Conservation (phyloP, 2,329 filamentous ascomycete species). For the Diaporthe humulicola region DNA sequence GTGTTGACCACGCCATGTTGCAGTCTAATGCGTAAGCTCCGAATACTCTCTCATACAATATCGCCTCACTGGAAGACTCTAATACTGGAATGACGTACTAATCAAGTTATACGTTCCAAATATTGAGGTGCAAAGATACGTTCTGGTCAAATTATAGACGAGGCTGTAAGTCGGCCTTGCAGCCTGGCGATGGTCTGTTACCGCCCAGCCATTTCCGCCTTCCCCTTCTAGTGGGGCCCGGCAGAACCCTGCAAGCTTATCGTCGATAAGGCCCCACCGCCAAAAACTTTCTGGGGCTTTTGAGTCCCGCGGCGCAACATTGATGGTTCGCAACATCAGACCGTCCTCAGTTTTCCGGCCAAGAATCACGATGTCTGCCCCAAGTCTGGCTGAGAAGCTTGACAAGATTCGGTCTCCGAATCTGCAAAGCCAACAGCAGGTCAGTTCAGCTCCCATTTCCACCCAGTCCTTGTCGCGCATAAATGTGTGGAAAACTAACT, state of each 20-base stretch:
- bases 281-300: slow-evolving; percentile 38
- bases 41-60: background rate
- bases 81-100: background rate
- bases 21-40: background rate
- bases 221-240: background rate
- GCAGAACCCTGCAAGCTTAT: slow-evolving; percentile 32
- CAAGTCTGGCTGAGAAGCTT: slow-evolving; percentile 85
- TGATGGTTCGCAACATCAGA: slow-evolving; percentile 2
- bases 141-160: background rate
- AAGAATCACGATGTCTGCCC: slow-evolving; percentile 59
- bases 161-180: too few relatives aligned
- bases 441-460: slow-evolving; percentile 56
- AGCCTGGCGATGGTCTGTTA: background rate
- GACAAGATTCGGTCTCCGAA: slow-evolving; percentile 98
- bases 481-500: slow-evolving; percentile 43
- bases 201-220: background rate
- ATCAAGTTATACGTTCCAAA: background rate
- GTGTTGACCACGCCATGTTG: too few relatives aligned
- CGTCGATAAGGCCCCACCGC: slow-evolving; percentile 38
- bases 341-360: background rate
- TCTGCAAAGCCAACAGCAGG: slow-evolving; percentile 94
- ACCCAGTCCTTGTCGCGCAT: slow-evolving; percentile 34
- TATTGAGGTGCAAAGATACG: background rate
- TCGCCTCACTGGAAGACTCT: too few relatives aligned
- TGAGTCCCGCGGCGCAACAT: background rate